Conservation (phyloP, 495 filamentous ascomycete genomes). For the Daldinia vernicosa region DNA sequence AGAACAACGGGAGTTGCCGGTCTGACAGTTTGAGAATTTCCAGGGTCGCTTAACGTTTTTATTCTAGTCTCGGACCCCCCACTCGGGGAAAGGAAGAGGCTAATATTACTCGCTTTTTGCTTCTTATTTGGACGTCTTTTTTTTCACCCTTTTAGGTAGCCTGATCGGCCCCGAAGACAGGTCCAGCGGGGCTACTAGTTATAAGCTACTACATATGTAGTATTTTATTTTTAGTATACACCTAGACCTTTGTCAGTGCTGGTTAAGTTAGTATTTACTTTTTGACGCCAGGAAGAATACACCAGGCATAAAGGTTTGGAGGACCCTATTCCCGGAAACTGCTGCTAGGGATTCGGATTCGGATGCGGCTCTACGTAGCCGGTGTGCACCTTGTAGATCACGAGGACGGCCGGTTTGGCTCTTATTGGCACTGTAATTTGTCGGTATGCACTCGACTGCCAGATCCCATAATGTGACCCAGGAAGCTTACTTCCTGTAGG, state of each 20-base stretch:
- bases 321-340: slow-evolving; percentile 6
- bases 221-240: slow-evolving; percentile 4
- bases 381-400: slow-evolving; percentile 20
- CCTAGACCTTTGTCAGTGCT: slow-evolving; percentile 14
- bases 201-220: too few relatives aligned
- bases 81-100: not conserved
- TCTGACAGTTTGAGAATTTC: not conserved
- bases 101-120: not conserved
- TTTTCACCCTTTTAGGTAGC: not conserved
- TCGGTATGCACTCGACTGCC: not conserved
- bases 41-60: not conserved
- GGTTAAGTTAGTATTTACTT: not conserved
- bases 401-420: slow-evolving; percentile 4
- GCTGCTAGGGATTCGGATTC: slow-evolving; percentile 11
- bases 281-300: not conserved
- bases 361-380: slow-evolving; percentile 40
- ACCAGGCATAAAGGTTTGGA: slow-evolving; percentile 8
- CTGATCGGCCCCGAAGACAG: slow-evolving; percentile 3
- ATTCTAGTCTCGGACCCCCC: not conserved
- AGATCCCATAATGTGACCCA: not conserved
- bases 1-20: slow-evolving; percentile 2
- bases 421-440: slow-evolving; percentile 4
- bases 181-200: not conserved
- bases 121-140: not conserved
- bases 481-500: not conserved